Conservation (phyloP, 345 rosid genomes). For the Aurinia saxatilis region DNA sequence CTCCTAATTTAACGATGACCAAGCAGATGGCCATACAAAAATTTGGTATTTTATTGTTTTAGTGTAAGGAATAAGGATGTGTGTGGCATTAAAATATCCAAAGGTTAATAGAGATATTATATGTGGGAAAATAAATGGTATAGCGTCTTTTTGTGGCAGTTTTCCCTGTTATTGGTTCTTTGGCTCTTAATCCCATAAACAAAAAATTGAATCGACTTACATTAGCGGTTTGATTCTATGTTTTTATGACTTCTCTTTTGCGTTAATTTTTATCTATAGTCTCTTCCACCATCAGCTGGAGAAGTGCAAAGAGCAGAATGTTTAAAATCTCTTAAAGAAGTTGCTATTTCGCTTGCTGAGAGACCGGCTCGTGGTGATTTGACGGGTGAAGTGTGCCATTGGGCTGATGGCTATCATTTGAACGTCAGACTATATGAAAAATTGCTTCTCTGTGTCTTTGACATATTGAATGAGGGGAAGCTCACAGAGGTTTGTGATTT, state of each 20-base stretch:
- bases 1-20: background rate
- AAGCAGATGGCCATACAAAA: background rate
- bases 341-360: conserved; percentile 90
- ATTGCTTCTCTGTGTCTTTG: conserved; percentile 86
- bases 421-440: conserved; percentile 87
- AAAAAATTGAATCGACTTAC: conserved; percentile 2
- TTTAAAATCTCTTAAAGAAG: conserved; percentile 78
- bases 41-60: background rate
- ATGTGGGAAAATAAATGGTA: background rate
- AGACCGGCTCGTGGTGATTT: conserved; percentile 97
- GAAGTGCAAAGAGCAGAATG: conserved; percentile 94
- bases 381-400: conserved; percentile 97
- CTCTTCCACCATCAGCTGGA: conserved; percentile 71
- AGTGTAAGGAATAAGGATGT: too few species aligned
- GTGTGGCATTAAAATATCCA: background rate
- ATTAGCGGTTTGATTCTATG: conserved; percentile 1
- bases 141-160: background rate
- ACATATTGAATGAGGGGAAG: conserved; percentile 93
- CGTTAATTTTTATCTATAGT: conserved; percentile 33
- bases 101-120: background rate
- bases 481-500: conserved; percentile 68
- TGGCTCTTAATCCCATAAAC: background rate
- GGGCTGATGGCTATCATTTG: conserved; percentile 98
- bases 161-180: background rate
- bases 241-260: background rate